A percentile compares a stretch with the other conserved stretches of the same genome.
These are phyloP conservation scores for Sanguinoderma infundibulare DNA, from an alignment of 1,284 basidiomycete species.

Conservation along the genomic window DNA sequence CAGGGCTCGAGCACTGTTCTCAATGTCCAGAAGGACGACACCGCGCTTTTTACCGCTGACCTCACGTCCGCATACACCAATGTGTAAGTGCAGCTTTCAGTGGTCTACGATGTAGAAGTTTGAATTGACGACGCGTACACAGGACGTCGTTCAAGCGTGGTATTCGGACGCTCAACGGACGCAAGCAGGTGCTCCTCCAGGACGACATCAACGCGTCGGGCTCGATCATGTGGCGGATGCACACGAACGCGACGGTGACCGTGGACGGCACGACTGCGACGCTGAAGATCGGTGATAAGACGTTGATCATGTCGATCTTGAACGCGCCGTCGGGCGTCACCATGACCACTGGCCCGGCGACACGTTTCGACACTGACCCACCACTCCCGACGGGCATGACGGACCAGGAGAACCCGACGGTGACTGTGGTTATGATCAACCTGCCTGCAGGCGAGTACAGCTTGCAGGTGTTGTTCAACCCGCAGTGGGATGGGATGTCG, in stretches of 20 bases:
- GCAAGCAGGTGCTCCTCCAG: slow-evolving; percentile 91
- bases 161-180: slow-evolving; percentile 84
- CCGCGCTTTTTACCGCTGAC: slow-evolving; percentile 85
- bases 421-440: slow-evolving; percentile 81
- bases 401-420: slow-evolving; percentile 81
- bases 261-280: slow-evolving; percentile 64
- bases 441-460: slow-evolving; percentile 74
- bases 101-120: neutral
- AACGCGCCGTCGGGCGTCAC: slow-evolving; percentile 63
- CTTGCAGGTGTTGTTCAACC: slow-evolving; percentile 84
- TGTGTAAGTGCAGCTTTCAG: slow-evolving; percentile 54
- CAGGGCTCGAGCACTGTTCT: slow-evolving; percentile 86
- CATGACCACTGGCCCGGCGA: slow-evolving; percentile 53
- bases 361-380: slow-evolving; percentile 66
- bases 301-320: slow-evolving; percentile 53
- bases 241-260: slow-evolving; percentile 83
- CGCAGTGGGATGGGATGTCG: slow-evolving; percentile 76
- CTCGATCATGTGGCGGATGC: slow-evolving; percentile 88
- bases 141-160: slow-evolving; percentile 82
- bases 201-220: slow-evolving; percentile 76
- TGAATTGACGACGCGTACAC: slow-evolving; percentile 17
- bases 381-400: slow-evolving; percentile 54
- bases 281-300: slow-evolving; percentile 63
- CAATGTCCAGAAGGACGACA: slow-evolving; percentile 65
- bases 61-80: slow-evolving; percentile 82